A percentile compares a stretch with the other conserved stretches of the same genome.
Evolutionary conservation across 139 green algal species (phyloP).

Genomic region (Tetratostichococcus sp.): DNA sequence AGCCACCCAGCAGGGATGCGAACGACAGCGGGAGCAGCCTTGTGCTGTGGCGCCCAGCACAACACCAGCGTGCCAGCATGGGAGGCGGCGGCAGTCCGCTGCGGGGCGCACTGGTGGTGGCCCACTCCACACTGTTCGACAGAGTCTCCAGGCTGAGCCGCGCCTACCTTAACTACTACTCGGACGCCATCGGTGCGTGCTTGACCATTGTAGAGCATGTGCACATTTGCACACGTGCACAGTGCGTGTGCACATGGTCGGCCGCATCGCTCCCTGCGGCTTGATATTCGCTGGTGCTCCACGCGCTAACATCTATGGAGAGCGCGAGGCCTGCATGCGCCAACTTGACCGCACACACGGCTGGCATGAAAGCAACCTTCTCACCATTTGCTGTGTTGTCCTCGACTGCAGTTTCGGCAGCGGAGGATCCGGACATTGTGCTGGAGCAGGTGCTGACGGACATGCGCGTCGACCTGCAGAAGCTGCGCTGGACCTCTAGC

Average conservation of each 20-base stretch:
- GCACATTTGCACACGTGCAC: no score
- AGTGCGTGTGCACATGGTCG: no score
- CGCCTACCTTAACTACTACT: background rate
- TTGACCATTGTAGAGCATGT: no score
- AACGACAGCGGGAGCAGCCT: background rate
- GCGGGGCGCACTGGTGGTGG: background rate
- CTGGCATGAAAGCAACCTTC: no score
- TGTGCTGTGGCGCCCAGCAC: background rate
- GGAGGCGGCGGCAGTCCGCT: no score
- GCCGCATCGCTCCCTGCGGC: no score
- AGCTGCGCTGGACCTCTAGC: background rate
- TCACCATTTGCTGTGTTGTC: no score
- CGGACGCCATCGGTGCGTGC: background rate
- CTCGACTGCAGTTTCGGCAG: background rate
- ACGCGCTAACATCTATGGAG: no score
- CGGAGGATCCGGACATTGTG: background rate
- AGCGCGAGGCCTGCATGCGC: no score
- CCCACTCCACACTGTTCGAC: background rate
- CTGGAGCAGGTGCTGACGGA: background rate
- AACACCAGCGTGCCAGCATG: background rate
- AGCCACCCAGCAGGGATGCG: background rate
- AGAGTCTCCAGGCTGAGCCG: background rate
- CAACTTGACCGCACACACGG: no score
- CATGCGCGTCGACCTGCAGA: background rate
- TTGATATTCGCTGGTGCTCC: no score